Conservation (phyloP, 352 stramenopile species). For the Phytophthora colocasiae region DNA sequence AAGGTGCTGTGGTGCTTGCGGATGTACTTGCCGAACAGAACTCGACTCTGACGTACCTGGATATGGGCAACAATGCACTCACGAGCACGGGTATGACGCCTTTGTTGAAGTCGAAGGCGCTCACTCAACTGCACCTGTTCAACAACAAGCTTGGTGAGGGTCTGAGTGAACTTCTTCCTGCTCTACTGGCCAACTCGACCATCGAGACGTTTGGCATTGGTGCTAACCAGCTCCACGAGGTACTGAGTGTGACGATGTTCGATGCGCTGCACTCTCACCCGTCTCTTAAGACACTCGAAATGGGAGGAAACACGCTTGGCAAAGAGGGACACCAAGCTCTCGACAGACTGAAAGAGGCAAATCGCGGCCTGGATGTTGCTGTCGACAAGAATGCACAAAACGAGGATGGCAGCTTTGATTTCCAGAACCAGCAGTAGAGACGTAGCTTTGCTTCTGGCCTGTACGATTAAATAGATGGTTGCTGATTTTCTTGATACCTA, state of each 20-base stretch:
- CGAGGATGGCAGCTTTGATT: constrained; percentile 64
- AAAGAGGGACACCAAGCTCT: constrained; percentile 71
- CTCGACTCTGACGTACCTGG: constrained; percentile 56
- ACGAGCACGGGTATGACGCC: constrained; percentile 52
- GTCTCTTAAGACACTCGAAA: constrained; percentile 82
- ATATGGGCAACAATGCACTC: constrained; percentile 78
- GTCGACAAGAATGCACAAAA: constrained; percentile 84
- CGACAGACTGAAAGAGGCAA: constrained; percentile 62
- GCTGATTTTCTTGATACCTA: constrained; percentile 24
- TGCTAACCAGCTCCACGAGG: constrained; percentile 74
- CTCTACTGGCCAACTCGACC: constrained; percentile 55
- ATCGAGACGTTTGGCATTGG: constrained; percentile 74
- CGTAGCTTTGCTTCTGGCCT: constrained; percentile 18
- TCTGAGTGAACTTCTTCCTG: constrained; percentile 56
- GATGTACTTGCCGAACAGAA: constrained; percentile 44
- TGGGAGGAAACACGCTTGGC: constrained; percentile 84
- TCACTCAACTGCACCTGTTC: constrained; percentile 79
- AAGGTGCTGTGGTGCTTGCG: constrained; percentile 47
- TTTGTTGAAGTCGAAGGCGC: constrained; percentile 48
- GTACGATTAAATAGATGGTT: constrained; percentile 42
- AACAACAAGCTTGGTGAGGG: constrained; percentile 75
- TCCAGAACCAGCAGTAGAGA: constrained; percentile 35
- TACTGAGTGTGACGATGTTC: constrained; percentile 68
- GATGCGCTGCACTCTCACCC: constrained; percentile 65
- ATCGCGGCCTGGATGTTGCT: constrained; percentile 71